Conservation (phyloP, 2,329 filamentous ascomycete genomes). For the Diaporthe humulicola region DNA sequence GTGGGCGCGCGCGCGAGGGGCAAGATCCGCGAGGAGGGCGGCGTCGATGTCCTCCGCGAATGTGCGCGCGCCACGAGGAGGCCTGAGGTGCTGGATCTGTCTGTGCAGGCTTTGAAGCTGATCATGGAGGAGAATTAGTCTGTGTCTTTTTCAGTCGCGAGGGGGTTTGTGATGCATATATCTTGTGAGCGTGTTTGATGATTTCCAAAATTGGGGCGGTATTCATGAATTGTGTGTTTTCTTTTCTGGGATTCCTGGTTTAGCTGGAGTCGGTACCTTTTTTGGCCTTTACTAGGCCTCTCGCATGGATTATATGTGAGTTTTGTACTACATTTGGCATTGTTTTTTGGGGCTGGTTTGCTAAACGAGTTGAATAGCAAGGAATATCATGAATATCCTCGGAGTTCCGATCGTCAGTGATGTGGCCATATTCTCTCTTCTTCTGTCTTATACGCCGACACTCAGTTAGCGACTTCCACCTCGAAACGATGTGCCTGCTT, state of each 20-base stretch:
- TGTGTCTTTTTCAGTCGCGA: neutral
- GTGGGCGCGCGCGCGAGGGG: constrained; percentile 72
- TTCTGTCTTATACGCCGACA: too few relatives aligned
- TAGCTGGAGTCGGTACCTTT: constrained; percentile 5
- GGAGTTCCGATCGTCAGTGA: neutral
- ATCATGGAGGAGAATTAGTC: constrained; percentile 60
- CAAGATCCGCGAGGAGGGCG: constrained; percentile 72
- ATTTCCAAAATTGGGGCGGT: neutral
- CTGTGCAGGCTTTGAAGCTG: constrained; percentile 80
- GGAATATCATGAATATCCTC: neutral
- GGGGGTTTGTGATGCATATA: neutral
- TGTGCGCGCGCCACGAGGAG: constrained; percentile 78
- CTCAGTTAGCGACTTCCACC: neutral
- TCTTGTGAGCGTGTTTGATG: constrained; percentile 12
- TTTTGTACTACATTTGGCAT: neutral
- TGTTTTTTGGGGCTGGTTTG: neutral
- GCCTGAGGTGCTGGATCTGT: constrained; percentile 77
- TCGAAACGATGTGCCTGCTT: neutral
- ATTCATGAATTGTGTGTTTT: neutral
- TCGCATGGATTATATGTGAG: neutral
- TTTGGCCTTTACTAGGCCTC: neutral
- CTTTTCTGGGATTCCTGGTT: neutral
- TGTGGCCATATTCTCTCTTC: too few relatives aligned
- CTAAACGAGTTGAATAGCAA: neutral
- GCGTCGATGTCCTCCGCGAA: constrained; percentile 76